Evolutionary conservation across 805 yeast species (phyloP), one percentile per base, ranked within the genome.

Genomic region (Diddensiella transvaalensis): DNA sequence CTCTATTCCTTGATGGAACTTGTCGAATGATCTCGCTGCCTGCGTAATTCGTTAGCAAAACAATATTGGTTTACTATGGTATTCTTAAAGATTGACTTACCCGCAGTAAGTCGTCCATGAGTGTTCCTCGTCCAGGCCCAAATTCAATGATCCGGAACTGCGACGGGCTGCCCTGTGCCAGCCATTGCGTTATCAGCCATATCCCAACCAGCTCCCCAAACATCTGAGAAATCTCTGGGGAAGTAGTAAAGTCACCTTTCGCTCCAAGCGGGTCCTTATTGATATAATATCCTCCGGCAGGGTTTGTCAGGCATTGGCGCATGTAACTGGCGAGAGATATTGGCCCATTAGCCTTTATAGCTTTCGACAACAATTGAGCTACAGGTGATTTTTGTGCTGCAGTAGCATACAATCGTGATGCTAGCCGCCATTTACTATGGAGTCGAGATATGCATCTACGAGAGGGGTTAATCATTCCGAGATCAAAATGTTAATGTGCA

Each of bases 51-150:
- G n/a, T n/a, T n/a, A n/a, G n/a, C n/a, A n/a, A n/a, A n/a, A 26
- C 32, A 26, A 8, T 26, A 13, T 26, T 26, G 13, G 32, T 13
- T 26, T 13, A 26, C 32, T n/a, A 26, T 26, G 13, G 8, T 26
- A 26, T 26, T 8, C 13, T 8, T 26, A 26, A 8, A 26, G 8
- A 26, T 26, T 26, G 11, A 8, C 32, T 26, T 26, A 26, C 32
- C 22, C 71, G 50, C 52, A 87, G 60, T 40, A 78, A 67, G 60
- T 87, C 96, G 57, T 69, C 68, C 82, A 85, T 80, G 55, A 87
- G 67, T 0, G 95, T 85, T 1, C 96, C 96, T 56, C 76, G 73
- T 3, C 96, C 96, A 0, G 96, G 96, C 0, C 96, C 96, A 63
- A 86, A 80, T 63, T 87, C 96, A 5, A 85, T 70, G 8, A 87